Conservation (phyloP, 2,329 filamentous ascomycete genomes). For the Neoascochyta sp. region DNA sequence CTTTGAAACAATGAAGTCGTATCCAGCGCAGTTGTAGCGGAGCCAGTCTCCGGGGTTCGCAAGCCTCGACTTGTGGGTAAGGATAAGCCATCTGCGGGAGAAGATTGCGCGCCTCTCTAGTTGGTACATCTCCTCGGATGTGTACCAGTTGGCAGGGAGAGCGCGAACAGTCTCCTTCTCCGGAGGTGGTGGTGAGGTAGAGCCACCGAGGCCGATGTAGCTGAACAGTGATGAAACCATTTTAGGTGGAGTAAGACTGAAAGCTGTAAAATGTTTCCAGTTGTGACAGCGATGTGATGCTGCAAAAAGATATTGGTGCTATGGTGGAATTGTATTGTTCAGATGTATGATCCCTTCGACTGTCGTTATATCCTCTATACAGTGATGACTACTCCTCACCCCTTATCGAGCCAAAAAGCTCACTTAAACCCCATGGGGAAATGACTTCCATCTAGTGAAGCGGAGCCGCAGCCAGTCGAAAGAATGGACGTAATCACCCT, state of each 20-base stretch:
- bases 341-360: too few relatives aligned
- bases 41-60: slow-evolving; percentile 55
- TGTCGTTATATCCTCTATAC: slow-evolving; percentile 20
- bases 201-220: slow-evolving; percentile 25
- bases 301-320: too few relatives aligned
- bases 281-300: too few relatives aligned
- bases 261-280: too few relatives aligned
- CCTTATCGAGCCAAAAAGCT: slow-evolving; percentile 25
- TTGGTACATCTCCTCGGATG: slow-evolving; percentile 43
- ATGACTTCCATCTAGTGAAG: slow-evolving; percentile 23
- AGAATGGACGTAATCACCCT: slow-evolving; percentile 24
- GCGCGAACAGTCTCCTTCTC: slow-evolving; percentile 37
- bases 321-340: too few relatives aligned
- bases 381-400: slow-evolving; percentile 12
- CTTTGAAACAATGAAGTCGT: slow-evolving; percentile 41
- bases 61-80: slow-evolving; percentile 52
- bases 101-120: slow-evolving; percentile 51
- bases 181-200: slow-evolving; percentile 11
- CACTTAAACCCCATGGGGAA: slow-evolving; percentile 26
- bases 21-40: slow-evolving; percentile 46
- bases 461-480: slow-evolving; percentile 18
- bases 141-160: slow-evolving; percentile 42
- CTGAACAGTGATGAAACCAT: slow-evolving; percentile 27
- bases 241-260: slow-evolving; percentile 9
- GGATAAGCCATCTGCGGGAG: slow-evolving; percentile 55